phyloP scores from a whole-genome alignment of 2,329 filamentous ascomycete genomes.

The Aspergillus fumigatiaffinis region DNA sequence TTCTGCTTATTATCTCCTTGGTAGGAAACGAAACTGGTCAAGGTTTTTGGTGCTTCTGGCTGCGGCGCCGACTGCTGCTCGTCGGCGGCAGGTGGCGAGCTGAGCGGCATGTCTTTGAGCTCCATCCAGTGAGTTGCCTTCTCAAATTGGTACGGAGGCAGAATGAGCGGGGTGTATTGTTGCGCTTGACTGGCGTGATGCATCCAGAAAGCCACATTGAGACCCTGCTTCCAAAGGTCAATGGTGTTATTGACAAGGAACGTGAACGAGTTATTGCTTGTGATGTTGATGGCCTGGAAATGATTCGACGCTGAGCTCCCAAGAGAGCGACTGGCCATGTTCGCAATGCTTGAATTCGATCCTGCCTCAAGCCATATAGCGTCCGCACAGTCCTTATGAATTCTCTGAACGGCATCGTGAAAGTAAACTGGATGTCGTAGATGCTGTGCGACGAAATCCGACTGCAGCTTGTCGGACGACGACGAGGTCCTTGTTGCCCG shows the following conservation, averaged over 20 bases:
- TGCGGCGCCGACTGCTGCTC: background rate
- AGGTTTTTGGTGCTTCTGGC: conserved; percentile 11
- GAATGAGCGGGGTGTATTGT: conserved; percentile 21
- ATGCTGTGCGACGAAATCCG: conserved; percentile 37
- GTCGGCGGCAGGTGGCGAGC: background rate
- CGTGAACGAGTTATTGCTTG: background rate
- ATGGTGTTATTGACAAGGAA: conserved; percentile 25
- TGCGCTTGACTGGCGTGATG: conserved; percentile 29
- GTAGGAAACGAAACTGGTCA: conserved; percentile 29
- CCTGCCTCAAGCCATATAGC: conserved; percentile 43
- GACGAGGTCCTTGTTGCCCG: conserved; percentile 6
- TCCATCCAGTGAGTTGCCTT: conserved; percentile 38
- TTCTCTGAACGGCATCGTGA: conserved; percentile 38
- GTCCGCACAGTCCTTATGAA: conserved; percentile 25
- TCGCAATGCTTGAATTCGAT: conserved; percentile 26
- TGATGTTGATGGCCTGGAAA: conserved; percentile 16
- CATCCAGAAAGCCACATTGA: conserved; percentile 37
- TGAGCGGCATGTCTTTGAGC: conserved; percentile 15
- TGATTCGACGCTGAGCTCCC: background rate
- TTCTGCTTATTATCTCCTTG: conserved; percentile 11
- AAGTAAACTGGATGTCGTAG: conserved; percentile 47
- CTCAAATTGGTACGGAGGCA: conserved; percentile 46
- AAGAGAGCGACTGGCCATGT: conserved; percentile 27
- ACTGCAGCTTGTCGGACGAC: background rate
- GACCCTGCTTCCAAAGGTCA: conserved; percentile 41